phyloP scores from a whole-genome alignment of 2,329 filamentous ascomycete species.

The Colletotrichum sp. region DNA sequence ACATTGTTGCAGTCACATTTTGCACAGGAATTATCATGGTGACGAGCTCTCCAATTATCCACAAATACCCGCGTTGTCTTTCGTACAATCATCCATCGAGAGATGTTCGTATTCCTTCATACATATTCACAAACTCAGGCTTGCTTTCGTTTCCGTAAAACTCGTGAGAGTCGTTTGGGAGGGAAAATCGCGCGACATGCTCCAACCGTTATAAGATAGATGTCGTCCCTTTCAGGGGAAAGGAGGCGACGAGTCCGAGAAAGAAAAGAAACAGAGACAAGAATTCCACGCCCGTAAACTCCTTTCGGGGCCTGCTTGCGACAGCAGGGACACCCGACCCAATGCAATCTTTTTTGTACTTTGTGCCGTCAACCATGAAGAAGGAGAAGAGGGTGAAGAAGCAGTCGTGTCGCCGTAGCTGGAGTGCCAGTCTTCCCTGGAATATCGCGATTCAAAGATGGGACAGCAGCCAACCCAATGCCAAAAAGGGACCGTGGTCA shows the following conservation, averaged over 20 bases:
- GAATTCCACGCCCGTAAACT: neutral
- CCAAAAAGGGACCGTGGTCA: neutral
- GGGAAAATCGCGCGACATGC: neutral
- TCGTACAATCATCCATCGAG: slow-evolving; percentile 9
- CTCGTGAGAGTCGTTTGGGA: neutral
- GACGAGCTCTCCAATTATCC: neutral
- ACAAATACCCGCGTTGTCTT: neutral
- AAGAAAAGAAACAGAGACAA: neutral
- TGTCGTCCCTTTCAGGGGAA: neutral
- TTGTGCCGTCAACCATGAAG: neutral
- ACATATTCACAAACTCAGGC: neutral
- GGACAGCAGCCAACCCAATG: neutral
- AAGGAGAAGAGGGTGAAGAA: neutral
- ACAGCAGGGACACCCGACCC: neutral
- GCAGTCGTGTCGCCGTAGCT: neutral
- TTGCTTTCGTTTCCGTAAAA: neutral
- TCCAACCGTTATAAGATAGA: neutral
- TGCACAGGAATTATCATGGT: neutral
- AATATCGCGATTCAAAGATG: neutral
- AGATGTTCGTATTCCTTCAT: neutral
- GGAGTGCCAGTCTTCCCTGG: neutral
- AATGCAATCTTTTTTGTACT: slow-evolving; percentile 10
- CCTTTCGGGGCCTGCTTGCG: neutral
- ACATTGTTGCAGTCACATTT: neutral
- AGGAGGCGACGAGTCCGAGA: neutral